phyloP scores from a whole-genome alignment of 2,329 filamentous ascomycete genomes.

The Cytospora paraplurivora region DNA sequence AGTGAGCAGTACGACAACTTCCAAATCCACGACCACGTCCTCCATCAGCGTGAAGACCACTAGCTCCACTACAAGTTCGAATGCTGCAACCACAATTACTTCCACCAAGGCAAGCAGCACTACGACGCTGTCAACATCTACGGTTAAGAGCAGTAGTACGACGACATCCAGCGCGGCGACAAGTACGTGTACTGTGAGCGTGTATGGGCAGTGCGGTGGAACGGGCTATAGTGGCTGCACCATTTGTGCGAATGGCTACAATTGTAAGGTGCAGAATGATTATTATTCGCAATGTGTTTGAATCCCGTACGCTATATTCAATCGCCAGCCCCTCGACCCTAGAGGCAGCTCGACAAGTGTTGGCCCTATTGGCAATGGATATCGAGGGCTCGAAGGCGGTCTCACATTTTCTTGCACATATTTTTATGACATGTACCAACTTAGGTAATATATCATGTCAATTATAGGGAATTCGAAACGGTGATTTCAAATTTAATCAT shows the following conservation, averaged over 20 bases:
- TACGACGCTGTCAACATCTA: constrained; percentile 22
- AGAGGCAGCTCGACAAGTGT: too few relatives aligned
- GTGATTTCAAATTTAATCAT: too few relatives aligned
- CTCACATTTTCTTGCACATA: too few relatives aligned
- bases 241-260: constrained; percentile 38
- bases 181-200: constrained; percentile 30
- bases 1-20: constrained; percentile 26
- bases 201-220: constrained; percentile 44
- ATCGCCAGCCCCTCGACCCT: too few relatives aligned
- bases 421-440: too few relatives aligned
- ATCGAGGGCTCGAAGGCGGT: too few relatives aligned
- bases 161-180: constrained; percentile 26
- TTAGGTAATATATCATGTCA: too few relatives aligned
- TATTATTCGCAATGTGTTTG: constrained; percentile 42
- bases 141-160: constrained; percentile 25
- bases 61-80: constrained; percentile 13
- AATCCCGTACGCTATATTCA: background rate
- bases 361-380: too few relatives aligned
- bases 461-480: too few relatives aligned
- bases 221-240: constrained; percentile 40
- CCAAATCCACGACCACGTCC: constrained; percentile 9
- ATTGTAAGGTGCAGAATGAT: constrained; percentile 38
- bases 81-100: constrained; percentile 14
- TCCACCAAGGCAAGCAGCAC: constrained; percentile 29
- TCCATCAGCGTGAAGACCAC: constrained; percentile 18